A percentile compares a stretch with the other conserved stretches of the same genome.
Conservation (phyloP, 108 stramenopile genomes). For the Cyclostephanos tholiformis region DNA sequence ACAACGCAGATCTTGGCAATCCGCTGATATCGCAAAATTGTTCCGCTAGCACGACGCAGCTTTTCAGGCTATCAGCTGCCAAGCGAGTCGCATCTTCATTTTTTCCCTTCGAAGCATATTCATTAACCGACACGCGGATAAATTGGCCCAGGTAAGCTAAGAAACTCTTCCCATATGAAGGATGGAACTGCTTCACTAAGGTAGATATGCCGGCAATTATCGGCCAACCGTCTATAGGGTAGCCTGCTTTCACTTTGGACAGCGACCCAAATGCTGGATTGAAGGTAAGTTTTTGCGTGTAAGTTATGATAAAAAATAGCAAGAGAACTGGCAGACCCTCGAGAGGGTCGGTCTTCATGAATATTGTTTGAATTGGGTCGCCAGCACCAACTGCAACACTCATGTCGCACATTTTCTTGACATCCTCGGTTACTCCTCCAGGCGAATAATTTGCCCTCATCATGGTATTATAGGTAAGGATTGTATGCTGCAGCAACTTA, state of each 20-base stretch:
- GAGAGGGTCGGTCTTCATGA: constrained; percentile 55
- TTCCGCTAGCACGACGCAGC: constrained; percentile 44
- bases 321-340: constrained; percentile 54
- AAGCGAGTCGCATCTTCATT: constrained; percentile 39
- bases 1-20: constrained; percentile 37
- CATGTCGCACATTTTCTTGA: constrained; percentile 39
- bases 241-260: constrained; percentile 34
- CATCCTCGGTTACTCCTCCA: constrained; percentile 15
- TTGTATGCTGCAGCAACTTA: constrained; percentile 43
- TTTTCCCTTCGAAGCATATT: constrained; percentile 23
- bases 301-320: constrained; percentile 49
- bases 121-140: constrained; percentile 47
- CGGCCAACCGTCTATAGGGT: constrained; percentile 63
- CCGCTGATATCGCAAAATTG: constrained; percentile 48
- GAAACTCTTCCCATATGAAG: constrained; percentile 46
- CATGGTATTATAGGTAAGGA: constrained; percentile 36
- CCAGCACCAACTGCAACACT: constrained; percentile 52
- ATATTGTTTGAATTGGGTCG: constrained; percentile 59
- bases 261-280: constrained; percentile 53
- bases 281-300: constrained; percentile 48
- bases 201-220: constrained; percentile 56
- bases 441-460: constrained; percentile 15
- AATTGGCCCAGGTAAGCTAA: constrained; percentile 62
- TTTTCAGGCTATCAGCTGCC: constrained; percentile 44
- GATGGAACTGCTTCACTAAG: constrained; percentile 64